Percentiles rank a stretch among this genome's conserved stretches.
phyloP scores from a whole-genome alignment of 73 alveolate species.

The Strombidium stylifer region DNA sequence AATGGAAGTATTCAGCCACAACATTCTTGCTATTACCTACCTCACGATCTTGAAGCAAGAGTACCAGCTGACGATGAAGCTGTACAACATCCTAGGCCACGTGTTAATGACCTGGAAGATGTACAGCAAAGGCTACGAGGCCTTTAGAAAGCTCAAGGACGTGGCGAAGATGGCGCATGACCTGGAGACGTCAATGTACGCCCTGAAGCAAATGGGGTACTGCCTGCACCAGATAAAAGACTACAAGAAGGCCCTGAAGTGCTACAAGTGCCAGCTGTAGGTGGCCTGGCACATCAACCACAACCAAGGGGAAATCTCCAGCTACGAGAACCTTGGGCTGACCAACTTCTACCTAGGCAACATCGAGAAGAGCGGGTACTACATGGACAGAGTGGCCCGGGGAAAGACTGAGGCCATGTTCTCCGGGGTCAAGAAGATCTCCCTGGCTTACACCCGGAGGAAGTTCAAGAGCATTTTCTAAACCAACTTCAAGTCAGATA shows the following conservation, averaged over 20 bases:
- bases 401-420: conserved; percentile 35
- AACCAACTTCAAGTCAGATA: too few species aligned
- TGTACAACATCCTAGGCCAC: conserved; percentile 18
- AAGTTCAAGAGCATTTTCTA: background rate
- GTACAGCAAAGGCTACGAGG: conserved; percentile 8
- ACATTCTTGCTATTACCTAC: too few species aligned
- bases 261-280: conserved; percentile 37
- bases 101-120: conserved; percentile 8
- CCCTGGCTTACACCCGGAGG: conserved; percentile 17
- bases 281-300: conserved; percentile 38
- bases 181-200: conserved; percentile 27
- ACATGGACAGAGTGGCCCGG: conserved; percentile 30
- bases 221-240: conserved; percentile 45
- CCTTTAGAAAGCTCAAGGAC: conserved; percentile 20
- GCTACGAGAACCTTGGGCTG: conserved; percentile 33
- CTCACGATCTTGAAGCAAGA: background rate
- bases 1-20: too few species aligned
- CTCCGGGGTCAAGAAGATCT: conserved; percentile 16
- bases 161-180: conserved; percentile 32
- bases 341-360: conserved; percentile 40
- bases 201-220: conserved; percentile 39
- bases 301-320: conserved; percentile 24
- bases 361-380: conserved; percentile 12
- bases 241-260: conserved; percentile 37
- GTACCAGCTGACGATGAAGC: conserved; percentile 15